Base-by-base conservation (phyloP, 179 eudicot genomes). In the Carnegiea gigantea region DNA sequence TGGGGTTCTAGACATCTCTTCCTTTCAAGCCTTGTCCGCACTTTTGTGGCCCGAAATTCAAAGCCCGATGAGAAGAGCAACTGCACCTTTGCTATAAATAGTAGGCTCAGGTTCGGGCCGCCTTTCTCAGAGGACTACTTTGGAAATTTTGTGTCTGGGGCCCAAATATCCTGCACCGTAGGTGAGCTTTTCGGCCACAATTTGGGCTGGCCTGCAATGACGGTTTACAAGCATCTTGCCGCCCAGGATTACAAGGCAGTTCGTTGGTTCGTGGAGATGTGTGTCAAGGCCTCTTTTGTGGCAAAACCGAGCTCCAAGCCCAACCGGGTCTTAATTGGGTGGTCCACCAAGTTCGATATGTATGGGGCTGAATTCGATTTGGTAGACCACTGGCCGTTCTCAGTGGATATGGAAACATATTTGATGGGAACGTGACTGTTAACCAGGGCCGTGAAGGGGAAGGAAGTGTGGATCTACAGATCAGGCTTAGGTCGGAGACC, bases 401-500 rank as follows among this genome's bases (percentile, higher is more conserved):
- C 6, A 11, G 17, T 11, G 71, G 71, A 12, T 65, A 9, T 11
- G 17, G 24, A 3, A 65, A 65, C 26, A 26, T 8, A n/a, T n/a
- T 8, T 0, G 71, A 65, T 2, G 38, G 38, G 17, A 65, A 65
- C 18, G 71, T 65, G 38, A 48, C 53, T 57, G 62, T 23, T 4
- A 57, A 6, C 62, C 23, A 5, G n/a, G n/a, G n/a, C n/a, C 23
- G 23, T 18, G 62, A 18, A 57, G 62, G 62, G 12, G 82, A 68
- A 1, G 92, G 87, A 68, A 86, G 91, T 51, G 84, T 80, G 2
- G 79, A 77, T 64, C n/a, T 77, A 9, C 79, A 78, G 13, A 36
- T 84, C 12, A 67, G 76, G 20, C 77, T 84, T 1, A 73, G 24
- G 24, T 79, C 72, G n/a, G 83, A 84, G 60, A 54, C 44, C 0